These are phyloP conservation scores for Paecilomyces variotii DNA, from an alignment of 2,329 filamentous ascomycete species.

Conservation along the genomic window DNA sequence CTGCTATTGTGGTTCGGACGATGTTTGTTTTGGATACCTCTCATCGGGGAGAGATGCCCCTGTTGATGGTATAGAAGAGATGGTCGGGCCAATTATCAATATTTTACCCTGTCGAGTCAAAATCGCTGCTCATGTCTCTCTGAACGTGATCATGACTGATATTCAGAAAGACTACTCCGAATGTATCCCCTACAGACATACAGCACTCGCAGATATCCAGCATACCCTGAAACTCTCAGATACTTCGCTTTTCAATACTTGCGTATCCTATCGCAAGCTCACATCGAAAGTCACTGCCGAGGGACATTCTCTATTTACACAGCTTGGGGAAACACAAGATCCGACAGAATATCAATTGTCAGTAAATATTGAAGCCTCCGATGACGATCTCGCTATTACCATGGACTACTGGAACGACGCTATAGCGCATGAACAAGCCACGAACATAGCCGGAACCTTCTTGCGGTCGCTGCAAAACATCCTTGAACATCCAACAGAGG, in stretches of 20 bases:
- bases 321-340: conserved; percentile 36
- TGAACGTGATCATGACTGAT: conserved; percentile 31
- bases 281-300: conserved; percentile 19
- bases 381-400: conserved; percentile 29
- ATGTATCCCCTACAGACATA: conserved; percentile 36
- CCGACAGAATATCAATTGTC: conserved; percentile 43
- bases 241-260: conserved; percentile 40
- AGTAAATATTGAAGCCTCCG: conserved; percentile 41
- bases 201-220: conserved; percentile 40
- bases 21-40: conserved; percentile 51
- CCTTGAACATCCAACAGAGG: conserved; percentile 24
- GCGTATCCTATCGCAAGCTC: conserved; percentile 40
- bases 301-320: conserved; percentile 28
- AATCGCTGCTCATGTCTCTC: conserved; percentile 20
- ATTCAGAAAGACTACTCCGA: conserved; percentile 42
- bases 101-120: conserved; percentile 38
- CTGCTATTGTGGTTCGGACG: conserved; percentile 56
- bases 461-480: conserved; percentile 30
- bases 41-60: conserved; percentile 33
- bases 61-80: conserved; percentile 32
- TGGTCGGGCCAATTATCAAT: conserved; percentile 42
- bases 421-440: conserved; percentile 31
- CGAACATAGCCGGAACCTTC: conserved; percentile 31
- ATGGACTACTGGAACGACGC: conserved; percentile 36
- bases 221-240: conserved; percentile 34